Evolutionary conservation across 192 early-diverging fungal genomes (phyloP).

Genomic region (Backusella sp.): DNA sequence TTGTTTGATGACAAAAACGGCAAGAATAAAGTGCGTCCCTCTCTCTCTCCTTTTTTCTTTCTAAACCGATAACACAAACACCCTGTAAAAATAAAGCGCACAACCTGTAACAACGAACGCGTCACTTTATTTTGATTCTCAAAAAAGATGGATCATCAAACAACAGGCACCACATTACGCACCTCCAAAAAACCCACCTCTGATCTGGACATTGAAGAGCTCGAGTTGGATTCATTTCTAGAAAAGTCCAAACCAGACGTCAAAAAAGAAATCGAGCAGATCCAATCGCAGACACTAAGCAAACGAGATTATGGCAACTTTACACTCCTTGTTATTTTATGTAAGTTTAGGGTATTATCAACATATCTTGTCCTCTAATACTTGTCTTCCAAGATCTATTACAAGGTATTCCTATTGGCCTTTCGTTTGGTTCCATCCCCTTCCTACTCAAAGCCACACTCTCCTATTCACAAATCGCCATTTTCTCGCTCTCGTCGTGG

Average conservation of each 20-base stretch:
- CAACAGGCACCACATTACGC: neutral
- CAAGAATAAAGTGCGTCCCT: neutral
- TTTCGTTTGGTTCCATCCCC: constrained; percentile 88
- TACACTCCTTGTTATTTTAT: constrained; percentile 51
- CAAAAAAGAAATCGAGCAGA: neutral
- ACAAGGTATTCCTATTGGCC: constrained; percentile 92
- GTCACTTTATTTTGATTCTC: neutral
- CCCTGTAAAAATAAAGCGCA: neutral
- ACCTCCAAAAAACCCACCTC: neutral
- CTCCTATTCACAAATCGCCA: constrained; percentile 88
- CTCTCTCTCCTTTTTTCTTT: neutral
- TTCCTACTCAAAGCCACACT: constrained; percentile 94
- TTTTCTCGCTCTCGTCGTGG: constrained; percentile 93
- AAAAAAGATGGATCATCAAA: neutral
- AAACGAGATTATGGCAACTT: constrained; percentile 42
- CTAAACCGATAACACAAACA: neutral
- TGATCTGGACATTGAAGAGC: constrained; percentile 26
- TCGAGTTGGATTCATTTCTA: neutral
- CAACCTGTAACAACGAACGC: no score
- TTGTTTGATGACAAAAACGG: neutral
- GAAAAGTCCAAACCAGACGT: neutral
- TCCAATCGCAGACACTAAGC: neutral
- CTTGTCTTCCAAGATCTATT: no score
- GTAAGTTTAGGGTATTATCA: no score
- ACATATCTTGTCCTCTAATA: no score